phyloP scores from a whole-genome alignment of 257 asterid genomes.

The Ophiorrhiza pumila region DNA sequence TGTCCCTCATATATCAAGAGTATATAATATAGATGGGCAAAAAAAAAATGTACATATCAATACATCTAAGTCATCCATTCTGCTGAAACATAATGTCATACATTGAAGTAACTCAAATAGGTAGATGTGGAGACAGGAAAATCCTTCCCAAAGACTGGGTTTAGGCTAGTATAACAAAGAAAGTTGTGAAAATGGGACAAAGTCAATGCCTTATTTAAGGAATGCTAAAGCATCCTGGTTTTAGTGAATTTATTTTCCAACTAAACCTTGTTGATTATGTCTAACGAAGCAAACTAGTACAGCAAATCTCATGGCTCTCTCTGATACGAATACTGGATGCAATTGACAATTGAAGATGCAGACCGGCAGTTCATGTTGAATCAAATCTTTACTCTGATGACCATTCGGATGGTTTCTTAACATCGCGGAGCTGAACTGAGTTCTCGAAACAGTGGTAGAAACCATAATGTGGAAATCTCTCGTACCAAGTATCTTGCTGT shows the following conservation, averaged over 20 bases:
- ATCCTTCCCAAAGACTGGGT: no score
- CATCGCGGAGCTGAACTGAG: slow-evolving; percentile 68
- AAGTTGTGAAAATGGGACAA: not conserved
- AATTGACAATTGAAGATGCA: not conserved
- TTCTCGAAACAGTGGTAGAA: slow-evolving; percentile 91
- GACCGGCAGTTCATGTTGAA: not conserved
- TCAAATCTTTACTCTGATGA: slow-evolving; percentile 6
- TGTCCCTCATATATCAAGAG: no score
- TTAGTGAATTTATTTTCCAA: not conserved
- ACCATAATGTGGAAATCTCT: slow-evolving; percentile 79
- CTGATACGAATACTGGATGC: not conserved
- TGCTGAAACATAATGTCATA: no score
- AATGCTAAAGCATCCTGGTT: not conserved
- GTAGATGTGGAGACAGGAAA: not conserved
- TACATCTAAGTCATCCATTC: no score
- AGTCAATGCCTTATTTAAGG: not conserved
- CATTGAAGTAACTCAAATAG: not conserved
- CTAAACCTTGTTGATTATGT: not conserved
- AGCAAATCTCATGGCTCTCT: not conserved
- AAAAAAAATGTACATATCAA: no score
- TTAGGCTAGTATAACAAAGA: not conserved
- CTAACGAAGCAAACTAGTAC: no score
- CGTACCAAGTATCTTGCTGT: slow-evolving; percentile 85
- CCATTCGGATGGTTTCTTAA: slow-evolving; percentile 75
- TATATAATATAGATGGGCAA: no score